phyloP scores from a whole-genome alignment of 192 early-diverging fungal genomes.

The Dissophora ornata region DNA sequence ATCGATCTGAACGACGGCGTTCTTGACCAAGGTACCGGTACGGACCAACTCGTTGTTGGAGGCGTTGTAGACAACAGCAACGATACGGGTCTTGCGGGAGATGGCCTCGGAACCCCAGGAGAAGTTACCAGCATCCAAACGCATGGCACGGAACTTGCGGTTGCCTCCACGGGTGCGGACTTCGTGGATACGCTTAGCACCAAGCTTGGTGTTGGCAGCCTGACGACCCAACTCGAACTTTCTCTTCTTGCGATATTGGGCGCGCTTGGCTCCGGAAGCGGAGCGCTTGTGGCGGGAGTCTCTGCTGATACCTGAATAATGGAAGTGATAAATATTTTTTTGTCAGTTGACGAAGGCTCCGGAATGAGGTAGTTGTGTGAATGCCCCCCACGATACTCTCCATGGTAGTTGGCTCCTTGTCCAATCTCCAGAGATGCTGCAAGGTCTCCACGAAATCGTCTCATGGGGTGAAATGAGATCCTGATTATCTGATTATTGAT shows the following conservation, averaged over 20 bases:
- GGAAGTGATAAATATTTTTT: neutral
- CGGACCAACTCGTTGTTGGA: constrained; percentile 99
- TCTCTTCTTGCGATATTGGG: constrained; percentile 99
- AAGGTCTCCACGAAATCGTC: no score
- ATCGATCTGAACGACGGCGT: constrained; percentile 96
- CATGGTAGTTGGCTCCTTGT: no score
- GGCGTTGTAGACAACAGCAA: constrained; percentile 95
- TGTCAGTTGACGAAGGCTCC: no score
- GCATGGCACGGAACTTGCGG: constrained; percentile 98
- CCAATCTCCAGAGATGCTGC: no score
- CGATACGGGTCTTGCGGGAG: constrained; percentile 96
- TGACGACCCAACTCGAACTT: constrained; percentile 99
- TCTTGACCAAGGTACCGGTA: constrained; percentile 99
- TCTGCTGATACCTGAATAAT: constrained; percentile 92
- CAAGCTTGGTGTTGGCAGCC: constrained; percentile 96
- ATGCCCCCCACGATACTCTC: no score
- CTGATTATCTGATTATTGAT: no score
- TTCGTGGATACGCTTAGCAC: constrained; percentile 94
- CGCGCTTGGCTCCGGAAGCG: constrained; percentile 98
- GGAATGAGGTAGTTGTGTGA: no score
- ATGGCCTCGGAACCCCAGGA: constrained; percentile 96
- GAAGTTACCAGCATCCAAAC: constrained; percentile 94
- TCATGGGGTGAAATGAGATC: no score
- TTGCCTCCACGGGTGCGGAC: constrained; percentile 99
- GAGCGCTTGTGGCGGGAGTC: constrained; percentile 99